Conservation (phyloP, 805 yeast genomes). For the Jamesozyma jinghongensis region DNA sequence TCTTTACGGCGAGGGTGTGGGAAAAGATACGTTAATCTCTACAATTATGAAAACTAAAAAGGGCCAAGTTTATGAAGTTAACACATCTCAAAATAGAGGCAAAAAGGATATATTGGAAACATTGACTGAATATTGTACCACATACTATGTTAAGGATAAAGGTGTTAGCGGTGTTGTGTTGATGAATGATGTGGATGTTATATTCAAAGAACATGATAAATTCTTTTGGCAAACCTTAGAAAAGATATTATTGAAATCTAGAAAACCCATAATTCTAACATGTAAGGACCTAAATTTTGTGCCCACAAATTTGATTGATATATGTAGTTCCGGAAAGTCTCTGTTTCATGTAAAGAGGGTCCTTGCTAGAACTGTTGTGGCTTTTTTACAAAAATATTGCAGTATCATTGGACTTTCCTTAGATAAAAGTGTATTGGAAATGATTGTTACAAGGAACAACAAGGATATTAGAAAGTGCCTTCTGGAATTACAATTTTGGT, state of each 20-base stretch:
- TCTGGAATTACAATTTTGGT: slow-evolving; percentile 35
- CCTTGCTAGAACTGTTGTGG: slow-evolving; percentile 16
- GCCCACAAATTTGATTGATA: slow-evolving; percentile 41
- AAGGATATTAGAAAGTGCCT: slow-evolving; percentile 42
- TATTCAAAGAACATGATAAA: slow-evolving; percentile 66
- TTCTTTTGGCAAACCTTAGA: slow-evolving; percentile 71
- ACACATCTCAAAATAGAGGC: slow-evolving; percentile 63
- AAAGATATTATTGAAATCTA: slow-evolving; percentile 48
- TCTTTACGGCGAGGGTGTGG: slow-evolving; percentile 63
- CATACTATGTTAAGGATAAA: slow-evolving; percentile 58
- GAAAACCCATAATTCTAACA: slow-evolving; percentile 64
- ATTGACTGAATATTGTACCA: slow-evolving; percentile 73
- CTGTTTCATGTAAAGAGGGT: slow-evolving; percentile 27
- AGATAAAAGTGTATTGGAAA: slow-evolving; percentile 23
- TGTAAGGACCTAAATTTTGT: slow-evolving; percentile 43
- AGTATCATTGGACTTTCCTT: slow-evolving; percentile 29
- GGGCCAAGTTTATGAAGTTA: slow-evolving; percentile 76
- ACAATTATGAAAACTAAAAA: slow-evolving; percentile 52
- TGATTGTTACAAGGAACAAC: slow-evolving; percentile 21
- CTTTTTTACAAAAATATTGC: slow-evolving; percentile 32
- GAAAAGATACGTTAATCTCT: slow-evolving; percentile 69
- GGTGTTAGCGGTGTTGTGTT: slow-evolving; percentile 55
- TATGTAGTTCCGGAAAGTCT: slow-evolving; percentile 37
- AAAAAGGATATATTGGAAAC: slow-evolving; percentile 57
- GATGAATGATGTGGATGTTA: slow-evolving; percentile 76